Base-by-base conservation (phyloP, 192 early-diverging fungal genomes). In the Mortierella hygrophila region DNA sequence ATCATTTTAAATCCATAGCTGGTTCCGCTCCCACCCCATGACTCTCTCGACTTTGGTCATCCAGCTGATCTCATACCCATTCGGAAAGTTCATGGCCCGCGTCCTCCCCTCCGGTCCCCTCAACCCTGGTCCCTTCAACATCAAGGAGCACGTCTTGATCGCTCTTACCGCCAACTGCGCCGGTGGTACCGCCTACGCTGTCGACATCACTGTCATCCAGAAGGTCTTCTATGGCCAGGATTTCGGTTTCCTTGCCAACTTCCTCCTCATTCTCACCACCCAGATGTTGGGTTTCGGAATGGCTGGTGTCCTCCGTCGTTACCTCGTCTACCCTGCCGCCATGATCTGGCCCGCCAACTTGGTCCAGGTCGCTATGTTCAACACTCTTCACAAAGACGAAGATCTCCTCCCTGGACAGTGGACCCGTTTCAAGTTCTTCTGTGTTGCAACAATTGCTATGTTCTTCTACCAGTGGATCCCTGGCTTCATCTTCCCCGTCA, bases 281-380 rank as follows among this genome's bases (percentile, higher is more conserved):
- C 84, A 84, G 70, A 68, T 88, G 40, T 60, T 91, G 26, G 90
- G 90, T 32, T 91, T 87, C 60, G 90, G 89, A 68, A 79, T 97
- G 82, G 93, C 97, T 20, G 97, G 96, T 72, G 83, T 96, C 8
- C 88, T 92, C 32, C 93, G 97, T 54, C 90, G 91, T 37, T 96
- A 93, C 83, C 88, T 97, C 11, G 96, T 97, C 23, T 92, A 94
- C 70, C 96, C 95, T 20, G 82, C 93, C 9, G 89, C 92, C 7
- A 97, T 97, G 95, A 85, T 96, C 49, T 99, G 97, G 97, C 98
- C 98, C 4, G 77, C 90, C 2, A 94, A 90, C 37, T 90, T 98
- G n/a, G 89, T 90, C 42, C 82, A 85, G 49, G 89, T 87, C 37
- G 81, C 88, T 13, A 40, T 89, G 20, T 89, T 86, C 74, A 89